These are phyloP conservation scores for Sporothrix schenckii DNA, from an alignment of 2,329 filamentous ascomycete genomes.

Conservation along the genomic window DNA sequence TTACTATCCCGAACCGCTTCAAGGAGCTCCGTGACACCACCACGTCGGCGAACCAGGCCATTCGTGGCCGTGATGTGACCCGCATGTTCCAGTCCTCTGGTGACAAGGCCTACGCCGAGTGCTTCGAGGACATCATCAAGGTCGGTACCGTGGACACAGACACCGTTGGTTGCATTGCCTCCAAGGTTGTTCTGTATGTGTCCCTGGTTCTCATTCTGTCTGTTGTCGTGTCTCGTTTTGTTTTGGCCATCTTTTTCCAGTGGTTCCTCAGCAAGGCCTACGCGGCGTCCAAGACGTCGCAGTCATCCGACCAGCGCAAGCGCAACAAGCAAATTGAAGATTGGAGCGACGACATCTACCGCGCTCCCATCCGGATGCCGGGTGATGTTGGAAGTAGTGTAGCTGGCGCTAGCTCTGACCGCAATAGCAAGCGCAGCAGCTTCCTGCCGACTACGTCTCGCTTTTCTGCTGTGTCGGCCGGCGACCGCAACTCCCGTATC, in stretches of 20 bases:
- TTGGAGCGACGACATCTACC: constrained; percentile 97
- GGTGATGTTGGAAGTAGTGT: constrained; percentile 72
- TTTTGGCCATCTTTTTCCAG: constrained; percentile 88
- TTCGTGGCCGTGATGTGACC: constrained; percentile 86
- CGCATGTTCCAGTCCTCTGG: constrained; percentile 76
- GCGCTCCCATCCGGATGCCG: constrained; percentile 78
- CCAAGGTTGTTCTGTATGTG: constrained; percentile 93
- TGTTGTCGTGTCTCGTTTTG: constrained; percentile 82
- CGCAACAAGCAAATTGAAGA: constrained; percentile 94
- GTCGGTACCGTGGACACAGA: constrained; percentile 95
- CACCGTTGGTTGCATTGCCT: constrained; percentile 95
- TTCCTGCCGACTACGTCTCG: constrained; percentile 93
- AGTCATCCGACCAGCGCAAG: constrained; percentile 78
- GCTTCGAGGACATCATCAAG: constrained; percentile 90
- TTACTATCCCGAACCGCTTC: constrained; percentile 75
- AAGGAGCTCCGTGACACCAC: constrained; percentile 73
- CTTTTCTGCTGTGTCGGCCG: constrained; percentile 87
- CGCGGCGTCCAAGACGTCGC: constrained; percentile 80
- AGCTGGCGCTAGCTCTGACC: constrained; percentile 60
- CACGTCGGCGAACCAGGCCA: constrained; percentile 59
- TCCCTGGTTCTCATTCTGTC: constrained; percentile 89
- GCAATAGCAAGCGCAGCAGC: constrained; percentile 77
- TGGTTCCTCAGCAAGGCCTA: constrained; percentile 93
- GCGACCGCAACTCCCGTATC: constrained; percentile 60
- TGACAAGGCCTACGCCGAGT: constrained; percentile 83